A percentile compares a stretch with the other conserved stretches of the same genome.
Evolutionary conservation across 495 filamentous ascomycete species (phyloP).

Genomic region (Letharia lupina): DNA sequence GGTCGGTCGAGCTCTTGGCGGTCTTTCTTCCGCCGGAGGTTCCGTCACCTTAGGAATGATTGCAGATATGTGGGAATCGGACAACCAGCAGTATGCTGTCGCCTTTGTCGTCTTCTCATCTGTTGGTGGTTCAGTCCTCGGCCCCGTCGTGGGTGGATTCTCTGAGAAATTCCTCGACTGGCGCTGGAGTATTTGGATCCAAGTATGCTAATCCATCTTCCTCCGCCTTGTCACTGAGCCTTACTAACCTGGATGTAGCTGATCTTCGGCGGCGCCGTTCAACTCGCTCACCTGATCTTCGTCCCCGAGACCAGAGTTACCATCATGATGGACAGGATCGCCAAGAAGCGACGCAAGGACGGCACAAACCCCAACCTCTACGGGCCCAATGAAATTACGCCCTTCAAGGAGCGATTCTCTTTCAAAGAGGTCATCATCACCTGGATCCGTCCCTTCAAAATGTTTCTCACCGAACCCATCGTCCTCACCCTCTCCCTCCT

Average conservation of each 20-base stretch:
- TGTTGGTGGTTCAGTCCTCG: conserved; percentile 53
- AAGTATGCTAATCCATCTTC: background rate
- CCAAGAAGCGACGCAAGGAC: conserved; percentile 44
- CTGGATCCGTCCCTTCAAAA: conserved; percentile 52
- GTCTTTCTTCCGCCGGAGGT: conserved; percentile 53
- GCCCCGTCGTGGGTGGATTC: conserved; percentile 54
- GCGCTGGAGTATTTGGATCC: conserved; percentile 51
- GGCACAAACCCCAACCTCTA: conserved; percentile 50
- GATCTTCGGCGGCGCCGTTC: conserved; percentile 50
- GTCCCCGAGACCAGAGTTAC: conserved; percentile 53
- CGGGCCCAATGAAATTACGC: conserved; percentile 54
- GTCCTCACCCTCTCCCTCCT: conserved; percentile 50
- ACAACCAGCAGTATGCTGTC: conserved; percentile 53
- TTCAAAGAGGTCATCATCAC: conserved; percentile 45
- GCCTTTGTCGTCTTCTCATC: conserved; percentile 57
- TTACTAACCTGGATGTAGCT: conserved; percentile 31
- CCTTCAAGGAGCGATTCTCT: conserved; percentile 51
- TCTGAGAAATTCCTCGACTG: conserved; percentile 43
- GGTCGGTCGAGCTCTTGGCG: conserved; percentile 49
- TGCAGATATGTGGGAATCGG: conserved; percentile 53
- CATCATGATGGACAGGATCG: conserved; percentile 52
- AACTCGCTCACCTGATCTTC: conserved; percentile 43
- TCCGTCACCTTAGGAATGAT: conserved; percentile 57
- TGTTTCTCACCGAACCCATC: conserved; percentile 55
- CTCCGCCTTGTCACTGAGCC: background rate